Conservation (phyloP, 345 rosid genomes). For the Abelmoschus esculentus region DNA sequence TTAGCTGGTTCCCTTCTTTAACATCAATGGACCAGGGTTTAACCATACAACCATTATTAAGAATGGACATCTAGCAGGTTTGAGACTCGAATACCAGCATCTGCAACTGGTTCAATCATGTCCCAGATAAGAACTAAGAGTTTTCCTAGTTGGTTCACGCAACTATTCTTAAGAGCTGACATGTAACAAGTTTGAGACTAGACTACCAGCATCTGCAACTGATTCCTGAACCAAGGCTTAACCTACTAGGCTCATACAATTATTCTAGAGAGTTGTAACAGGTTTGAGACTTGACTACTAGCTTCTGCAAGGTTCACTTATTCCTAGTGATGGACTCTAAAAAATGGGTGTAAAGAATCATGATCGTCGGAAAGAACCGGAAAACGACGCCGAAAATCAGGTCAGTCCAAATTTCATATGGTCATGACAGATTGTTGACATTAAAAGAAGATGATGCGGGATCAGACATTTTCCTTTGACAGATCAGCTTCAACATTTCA, state of each 20-base stretch:
- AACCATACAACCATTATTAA: background rate
- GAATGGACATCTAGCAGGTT: background rate
- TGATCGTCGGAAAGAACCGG: background rate
- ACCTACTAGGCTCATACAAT: too few relatives aligned
- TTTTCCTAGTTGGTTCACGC: background rate
- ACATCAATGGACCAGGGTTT: background rate
- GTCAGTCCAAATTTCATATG: conserved; percentile 4
- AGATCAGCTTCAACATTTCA: conserved; percentile 3
- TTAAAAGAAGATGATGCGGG: conserved; percentile 8
- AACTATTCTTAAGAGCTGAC: background rate
- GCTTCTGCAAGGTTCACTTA: too few relatives aligned
- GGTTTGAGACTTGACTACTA: too few relatives aligned
- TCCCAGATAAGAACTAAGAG: background rate
- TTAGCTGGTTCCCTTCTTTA: too few relatives aligned
- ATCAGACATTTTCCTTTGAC: background rate
- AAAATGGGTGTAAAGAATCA: conserved; percentile 11
- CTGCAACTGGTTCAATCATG: background rate
- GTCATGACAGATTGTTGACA: background rate
- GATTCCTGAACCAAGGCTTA: background rate
- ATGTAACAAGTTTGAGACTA: background rate
- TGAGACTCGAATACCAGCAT: background rate
- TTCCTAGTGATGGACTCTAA: too few relatives aligned
- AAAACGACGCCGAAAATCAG: background rate
- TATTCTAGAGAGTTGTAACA: too few relatives aligned
- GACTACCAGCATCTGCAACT: background rate